Conservation (phyloP, 176 grass and related monocot species). For the Alopecurus myosuroides region DNA sequence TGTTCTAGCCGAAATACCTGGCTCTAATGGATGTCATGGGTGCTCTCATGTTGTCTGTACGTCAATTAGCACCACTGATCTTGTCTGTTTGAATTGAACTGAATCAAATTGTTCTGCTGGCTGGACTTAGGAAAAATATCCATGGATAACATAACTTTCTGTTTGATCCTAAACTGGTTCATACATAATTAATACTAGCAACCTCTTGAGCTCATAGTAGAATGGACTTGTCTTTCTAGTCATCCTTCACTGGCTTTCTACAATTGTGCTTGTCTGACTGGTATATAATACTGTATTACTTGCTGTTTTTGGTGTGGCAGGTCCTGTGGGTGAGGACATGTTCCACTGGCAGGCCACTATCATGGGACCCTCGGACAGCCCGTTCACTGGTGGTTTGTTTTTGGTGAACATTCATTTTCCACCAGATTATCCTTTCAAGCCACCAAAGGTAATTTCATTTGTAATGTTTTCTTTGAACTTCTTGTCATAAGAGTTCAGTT, state of each 20-base stretch:
- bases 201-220: too few relatives aligned
- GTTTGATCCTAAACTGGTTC: background rate
- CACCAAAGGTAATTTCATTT: conserved; percentile 55
- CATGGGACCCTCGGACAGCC: conserved; percentile 81
- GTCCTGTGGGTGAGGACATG: conserved; percentile 89
- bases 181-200: background rate
- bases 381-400: conserved; percentile 85
- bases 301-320: conserved; percentile 3
- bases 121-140: background rate
- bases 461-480: background rate
- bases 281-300: background rate
- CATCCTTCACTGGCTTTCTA: background rate
- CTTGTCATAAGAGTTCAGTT: background rate
- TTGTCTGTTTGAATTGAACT: background rate
- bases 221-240: background rate
- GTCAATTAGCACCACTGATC: background rate
- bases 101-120: background rate
- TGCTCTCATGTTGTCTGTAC: background rate
- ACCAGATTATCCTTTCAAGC: conserved; percentile 92
- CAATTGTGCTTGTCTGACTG: background rate
- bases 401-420: conserved; percentile 93
- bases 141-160: background rate
- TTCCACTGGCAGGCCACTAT: conserved; percentile 93
- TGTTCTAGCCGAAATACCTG: background rate
- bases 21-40: background rate